Conservation (phyloP, 495 filamentous ascomycete species). For the Penicillium bovifimosum region DNA sequence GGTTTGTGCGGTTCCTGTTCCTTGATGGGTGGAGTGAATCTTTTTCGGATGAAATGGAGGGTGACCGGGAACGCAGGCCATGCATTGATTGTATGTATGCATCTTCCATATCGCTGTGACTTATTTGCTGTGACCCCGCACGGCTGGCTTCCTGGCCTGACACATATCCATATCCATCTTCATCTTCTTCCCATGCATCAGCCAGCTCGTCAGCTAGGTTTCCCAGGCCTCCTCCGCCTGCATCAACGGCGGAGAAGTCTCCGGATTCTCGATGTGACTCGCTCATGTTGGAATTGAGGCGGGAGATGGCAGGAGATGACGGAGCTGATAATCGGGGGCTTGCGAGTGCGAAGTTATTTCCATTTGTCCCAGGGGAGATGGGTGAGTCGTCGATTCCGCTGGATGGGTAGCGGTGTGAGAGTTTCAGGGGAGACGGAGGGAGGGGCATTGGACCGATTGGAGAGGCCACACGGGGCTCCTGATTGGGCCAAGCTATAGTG, state of each 20-base stretch:
- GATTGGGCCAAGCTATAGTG: background rate
- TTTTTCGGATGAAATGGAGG: constrained; percentile 26
- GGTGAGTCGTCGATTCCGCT: constrained; percentile 48
- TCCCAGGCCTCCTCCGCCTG: constrained; percentile 57
- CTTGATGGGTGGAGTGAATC: constrained; percentile 25
- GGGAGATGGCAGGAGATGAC: constrained; percentile 56
- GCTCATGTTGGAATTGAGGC: constrained; percentile 49
- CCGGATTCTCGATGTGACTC: constrained; percentile 41
- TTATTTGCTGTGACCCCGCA: constrained; percentile 29
- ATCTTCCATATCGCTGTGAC: constrained; percentile 33
- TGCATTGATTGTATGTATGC: constrained; percentile 24
- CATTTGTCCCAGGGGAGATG: constrained; percentile 36
- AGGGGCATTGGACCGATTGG: constrained; percentile 17
- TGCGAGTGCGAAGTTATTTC: constrained; percentile 31
- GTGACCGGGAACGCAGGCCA: constrained; percentile 26
- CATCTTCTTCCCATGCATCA: constrained; percentile 57
- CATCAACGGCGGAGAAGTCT: constrained; percentile 38
- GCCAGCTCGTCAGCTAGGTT: constrained; percentile 76
- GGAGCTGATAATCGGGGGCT: constrained; percentile 54
- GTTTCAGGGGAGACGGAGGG: constrained; percentile 56
- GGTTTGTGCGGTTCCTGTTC: constrained; percentile 27
- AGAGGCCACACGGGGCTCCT: constrained; percentile 3
- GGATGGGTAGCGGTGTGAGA: constrained; percentile 62
- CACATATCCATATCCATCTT: constrained; percentile 42
- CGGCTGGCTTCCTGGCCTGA: constrained; percentile 38